These are phyloP conservation scores for Ascochyta viciae-villosae DNA, from an alignment of 2,329 filamentous ascomycete genomes.

Conservation along the genomic window DNA sequence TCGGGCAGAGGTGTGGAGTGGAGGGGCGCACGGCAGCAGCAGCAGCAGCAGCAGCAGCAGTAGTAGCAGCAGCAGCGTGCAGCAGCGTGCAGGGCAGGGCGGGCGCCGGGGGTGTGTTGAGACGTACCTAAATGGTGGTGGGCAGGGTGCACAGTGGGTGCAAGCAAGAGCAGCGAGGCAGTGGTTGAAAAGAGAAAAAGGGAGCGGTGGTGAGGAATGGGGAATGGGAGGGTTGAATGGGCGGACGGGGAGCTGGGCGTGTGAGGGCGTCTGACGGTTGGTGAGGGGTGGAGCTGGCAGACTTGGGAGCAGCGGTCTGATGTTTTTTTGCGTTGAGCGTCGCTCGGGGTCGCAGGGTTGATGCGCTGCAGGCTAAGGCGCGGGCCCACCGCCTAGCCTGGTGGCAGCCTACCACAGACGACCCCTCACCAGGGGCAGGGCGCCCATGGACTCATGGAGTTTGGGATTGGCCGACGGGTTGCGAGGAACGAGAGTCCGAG, in stretches of 20 bases:
- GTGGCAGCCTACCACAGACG: neutral
- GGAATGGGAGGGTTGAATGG: slow-evolving; percentile 14
- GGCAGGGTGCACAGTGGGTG: slow-evolving; percentile 5
- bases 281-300: slow-evolving; percentile 5
- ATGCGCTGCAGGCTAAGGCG: slow-evolving; percentile 28
- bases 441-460: too few species aligned
- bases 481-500: neutral
- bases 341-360: slow-evolving; percentile 36
- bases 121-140: slow-evolving; percentile 47
- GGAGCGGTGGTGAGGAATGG: slow-evolving; percentile 13
- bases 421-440: slow-evolving; percentile 9
- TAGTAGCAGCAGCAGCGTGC: too few species aligned
- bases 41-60: neutral
- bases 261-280: slow-evolving; percentile 34
- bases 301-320: slow-evolving; percentile 41
- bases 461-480: neutral
- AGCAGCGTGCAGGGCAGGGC: slow-evolving; percentile 6
- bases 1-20: slow-evolving; percentile 29
- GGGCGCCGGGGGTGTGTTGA: slow-evolving; percentile 19
- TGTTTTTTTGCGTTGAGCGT: slow-evolving; percentile 45
- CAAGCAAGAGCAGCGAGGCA: neutral
- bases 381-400: slow-evolving; percentile 6
- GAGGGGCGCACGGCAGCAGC: slow-evolving; percentile 30
- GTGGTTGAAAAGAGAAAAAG: neutral
- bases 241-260: slow-evolving; percentile 10